phyloP scores from a whole-genome alignment of 805 yeast genomes.

The Blastobotrys chiropterorum region DNA sequence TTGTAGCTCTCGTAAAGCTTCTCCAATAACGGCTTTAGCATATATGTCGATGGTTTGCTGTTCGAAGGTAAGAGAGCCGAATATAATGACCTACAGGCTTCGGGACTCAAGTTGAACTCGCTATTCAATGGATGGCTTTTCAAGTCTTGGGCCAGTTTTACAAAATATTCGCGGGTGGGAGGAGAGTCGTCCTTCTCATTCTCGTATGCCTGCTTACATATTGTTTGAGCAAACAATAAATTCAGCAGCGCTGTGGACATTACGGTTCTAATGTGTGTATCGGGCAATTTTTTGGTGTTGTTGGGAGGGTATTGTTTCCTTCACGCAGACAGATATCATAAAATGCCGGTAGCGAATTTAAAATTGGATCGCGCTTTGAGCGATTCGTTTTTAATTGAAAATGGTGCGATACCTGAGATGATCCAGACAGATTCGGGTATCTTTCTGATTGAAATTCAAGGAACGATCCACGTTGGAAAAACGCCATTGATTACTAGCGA shows the following conservation, averaged over 20 bases:
- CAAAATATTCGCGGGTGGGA: conserved; percentile 9
- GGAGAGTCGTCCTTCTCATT: conserved; percentile 7
- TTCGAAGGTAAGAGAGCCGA: conserved; percentile 20
- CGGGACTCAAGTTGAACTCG: conserved; percentile 19
- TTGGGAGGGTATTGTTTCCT: not conserved
- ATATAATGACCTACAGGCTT: conserved; percentile 21
- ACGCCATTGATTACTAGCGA: conserved; percentile 15
- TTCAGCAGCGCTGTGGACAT: conserved; percentile 24
- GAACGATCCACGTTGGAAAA: conserved; percentile 19
- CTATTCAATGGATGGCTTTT: conserved; percentile 20
- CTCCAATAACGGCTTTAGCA: conserved; percentile 16
- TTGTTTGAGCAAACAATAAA: conserved; percentile 23
- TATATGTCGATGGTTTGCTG: conserved; percentile 14
- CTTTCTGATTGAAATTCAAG: conserved; percentile 22
- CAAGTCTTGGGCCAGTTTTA: conserved; percentile 15
- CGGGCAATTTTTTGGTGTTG: not conserved
- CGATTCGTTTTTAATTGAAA: not conserved
- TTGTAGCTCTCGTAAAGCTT: conserved; percentile 22
- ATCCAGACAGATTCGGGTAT: conserved; percentile 22
- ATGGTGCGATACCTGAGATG: conserved; percentile 11
- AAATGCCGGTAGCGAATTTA: not conserved
- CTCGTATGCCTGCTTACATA: conserved; percentile 17
- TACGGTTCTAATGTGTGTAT: not conserved
- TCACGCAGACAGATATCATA: not conserved
- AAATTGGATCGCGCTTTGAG: not conserved